Base-by-base conservation (phyloP, 176 grass and related monocot genomes). In the Musa itinerans region DNA sequence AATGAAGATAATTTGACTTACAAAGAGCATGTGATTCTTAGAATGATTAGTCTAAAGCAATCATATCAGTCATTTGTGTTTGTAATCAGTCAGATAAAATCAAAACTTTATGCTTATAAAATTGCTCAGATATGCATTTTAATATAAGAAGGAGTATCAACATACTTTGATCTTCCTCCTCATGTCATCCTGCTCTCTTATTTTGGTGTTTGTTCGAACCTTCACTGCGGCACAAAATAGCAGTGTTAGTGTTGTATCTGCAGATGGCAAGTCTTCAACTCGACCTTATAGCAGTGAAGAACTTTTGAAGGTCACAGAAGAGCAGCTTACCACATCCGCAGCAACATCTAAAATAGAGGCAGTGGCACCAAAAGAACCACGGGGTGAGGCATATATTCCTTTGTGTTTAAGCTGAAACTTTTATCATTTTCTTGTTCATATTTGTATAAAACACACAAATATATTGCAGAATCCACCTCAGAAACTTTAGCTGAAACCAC, bases 221-320 rank as follows among this genome's bases (percentile, higher is more conserved):
- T 59, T 59, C 13, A 59, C 56, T 6, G 16, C n/a, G 54, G 20
- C 26, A 14, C 56, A 79, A n/a, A 52, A 52, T 16, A 19, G 65
- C 23, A 62, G n/a, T 56, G 54, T 26, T 19, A 52, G 1, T 12
- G n/a, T 25, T 52, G 24, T 12, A 72, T 55, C 50, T 84, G 80
- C 66, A 90, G 93, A 90, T 83, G 85, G 76, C 55, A 92, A 96
- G 67, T 78, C 86, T 73, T 73, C 90, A 72, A 66, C 25, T 17
- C 7, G 11, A 14, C 74, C 89, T 70, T 88, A 88, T 71, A 83
- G 85, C 26, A 96, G 89, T 20, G 89, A 96, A 78, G 93, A 92
- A 65, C 85, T 90, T 22, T 74, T 90, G 78, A 91, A 94, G 87
- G 78, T 99, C 72, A 91, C 95, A 17, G 86, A 91, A 82, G 86